Conservation (phyloP, 441 rosid species). For the Erodium moschatum region DNA sequence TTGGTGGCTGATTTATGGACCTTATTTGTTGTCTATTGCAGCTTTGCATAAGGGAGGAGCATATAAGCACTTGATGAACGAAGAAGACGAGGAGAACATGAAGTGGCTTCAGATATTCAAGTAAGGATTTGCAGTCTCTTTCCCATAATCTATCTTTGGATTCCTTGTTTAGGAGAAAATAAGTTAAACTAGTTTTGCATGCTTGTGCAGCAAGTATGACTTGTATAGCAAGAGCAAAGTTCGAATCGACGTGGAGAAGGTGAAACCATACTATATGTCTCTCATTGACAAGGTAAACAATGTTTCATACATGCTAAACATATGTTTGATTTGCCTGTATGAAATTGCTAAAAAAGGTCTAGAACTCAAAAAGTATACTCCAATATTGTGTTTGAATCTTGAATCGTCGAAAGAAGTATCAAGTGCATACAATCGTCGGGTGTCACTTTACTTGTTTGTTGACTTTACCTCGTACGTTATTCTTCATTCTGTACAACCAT, state of each 20-base stretch:
- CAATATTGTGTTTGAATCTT: neutral
- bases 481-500: neutral
- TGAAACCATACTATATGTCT: slow-evolving; percentile 67
- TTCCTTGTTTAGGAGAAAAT: no score
- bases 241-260: slow-evolving; percentile 45
- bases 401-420: no score
- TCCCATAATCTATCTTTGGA: no score
- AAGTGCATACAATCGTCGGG: no score
- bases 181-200: neutral
- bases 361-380: no score
- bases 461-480: no score
- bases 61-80: slow-evolving; percentile 57
- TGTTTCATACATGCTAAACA: no score
- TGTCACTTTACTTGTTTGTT: no score
- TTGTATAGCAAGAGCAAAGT: slow-evolving; percentile 85
- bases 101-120: slow-evolving; percentile 80
- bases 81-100: slow-evolving; percentile 50
- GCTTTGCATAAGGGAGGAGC: slow-evolving; percentile 71
- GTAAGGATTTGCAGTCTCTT: slow-evolving; percentile 27
- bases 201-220: slow-evolving; percentile 60
- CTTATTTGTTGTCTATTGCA: slow-evolving; percentile 17
- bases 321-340: no score
- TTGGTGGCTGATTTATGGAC: neutral
- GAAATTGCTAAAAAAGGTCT: no score
- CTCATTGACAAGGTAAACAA: slow-evolving; percentile 54